Conservation (phyloP, 441 rosid species). For the Erodium texanum region DNA sequence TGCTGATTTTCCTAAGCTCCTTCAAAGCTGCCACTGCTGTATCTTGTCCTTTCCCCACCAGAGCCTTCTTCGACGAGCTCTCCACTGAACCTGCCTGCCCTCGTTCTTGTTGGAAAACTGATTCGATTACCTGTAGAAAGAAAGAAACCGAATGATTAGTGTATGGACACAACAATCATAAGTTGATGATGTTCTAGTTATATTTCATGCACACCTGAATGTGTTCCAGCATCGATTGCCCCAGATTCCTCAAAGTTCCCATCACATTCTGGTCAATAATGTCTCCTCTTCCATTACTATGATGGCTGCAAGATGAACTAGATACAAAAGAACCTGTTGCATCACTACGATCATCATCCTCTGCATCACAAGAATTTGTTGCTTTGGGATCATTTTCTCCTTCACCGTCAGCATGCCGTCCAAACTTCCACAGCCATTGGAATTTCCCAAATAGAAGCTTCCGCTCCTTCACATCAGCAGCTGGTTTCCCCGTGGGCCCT, state of each 20-base stretch:
- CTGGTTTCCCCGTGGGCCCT: conserved; percentile 24
- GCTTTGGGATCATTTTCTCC: conserved; percentile 29
- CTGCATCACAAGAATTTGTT: conserved; percentile 8
- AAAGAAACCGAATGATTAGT: neutral
- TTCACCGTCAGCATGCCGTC: conserved; percentile 42
- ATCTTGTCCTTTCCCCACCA: conserved; percentile 76
- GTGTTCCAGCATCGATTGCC: conserved; percentile 83
- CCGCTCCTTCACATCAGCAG: conserved; percentile 36
- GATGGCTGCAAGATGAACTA: conserved; percentile 17
- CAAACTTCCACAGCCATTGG: conserved; percentile 90
- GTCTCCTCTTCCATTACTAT: conserved; percentile 40
- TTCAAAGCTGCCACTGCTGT: conserved; percentile 75
- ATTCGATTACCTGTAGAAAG: conserved; percentile 61
- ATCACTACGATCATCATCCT: conserved; percentile 19
- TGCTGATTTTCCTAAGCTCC: conserved; percentile 93
- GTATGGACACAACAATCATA: neutral
- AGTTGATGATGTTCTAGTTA: no score
- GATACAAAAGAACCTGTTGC: conserved; percentile 26
- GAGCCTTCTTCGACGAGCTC: conserved; percentile 43
- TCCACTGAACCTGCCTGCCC: conserved; percentile 31
- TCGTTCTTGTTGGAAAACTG: conserved; percentile 76
- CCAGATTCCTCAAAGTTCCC: conserved; percentile 59
- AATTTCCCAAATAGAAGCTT: conserved; percentile 55
- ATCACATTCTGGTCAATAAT: conserved; percentile 51
- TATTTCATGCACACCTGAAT: conserved; percentile 52